A percentile compares a stretch with the other conserved stretches of the same genome.
These are phyloP conservation scores for Aspergillus fumigatiaffinis DNA, from an alignment of 2,329 filamentous ascomycete genomes.

Conservation along the genomic window DNA sequence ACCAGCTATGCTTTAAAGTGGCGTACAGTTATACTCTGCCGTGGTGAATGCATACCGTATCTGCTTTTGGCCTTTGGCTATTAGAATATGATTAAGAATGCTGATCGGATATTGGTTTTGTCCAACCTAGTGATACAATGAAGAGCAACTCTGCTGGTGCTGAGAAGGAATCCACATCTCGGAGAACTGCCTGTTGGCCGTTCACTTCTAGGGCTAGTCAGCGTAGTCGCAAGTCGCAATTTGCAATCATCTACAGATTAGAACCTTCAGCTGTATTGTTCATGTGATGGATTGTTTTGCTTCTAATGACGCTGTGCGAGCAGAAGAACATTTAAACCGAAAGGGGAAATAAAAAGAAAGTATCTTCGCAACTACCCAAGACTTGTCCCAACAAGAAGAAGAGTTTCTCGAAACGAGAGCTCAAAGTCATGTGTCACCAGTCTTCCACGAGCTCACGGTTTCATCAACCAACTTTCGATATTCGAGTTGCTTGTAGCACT, in stretches of 20 bases:
- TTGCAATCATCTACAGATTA: neutral
- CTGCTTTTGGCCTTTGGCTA: neutral
- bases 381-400: neutral
- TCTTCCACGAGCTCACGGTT: constrained; percentile 44
- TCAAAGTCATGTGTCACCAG: neutral
- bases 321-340: neutral
- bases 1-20: neutral
- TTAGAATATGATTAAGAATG: neutral
- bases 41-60: neutral
- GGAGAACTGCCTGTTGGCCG: neutral
- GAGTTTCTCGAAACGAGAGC: neutral
- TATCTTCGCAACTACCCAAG: neutral
- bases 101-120: neutral
- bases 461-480: constrained; percentile 78
- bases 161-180: neutral
- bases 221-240: no score
- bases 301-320: neutral
- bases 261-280: neutral
- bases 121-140: neutral
- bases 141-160: neutral
- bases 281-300: neutral
- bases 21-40: neutral
- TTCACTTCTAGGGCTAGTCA: no score
- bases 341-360: neutral
- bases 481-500: constrained; percentile 77